phyloP scores from a whole-genome alignment of 108 stramenopile species.

The Schizochytrium sp. region DNA sequence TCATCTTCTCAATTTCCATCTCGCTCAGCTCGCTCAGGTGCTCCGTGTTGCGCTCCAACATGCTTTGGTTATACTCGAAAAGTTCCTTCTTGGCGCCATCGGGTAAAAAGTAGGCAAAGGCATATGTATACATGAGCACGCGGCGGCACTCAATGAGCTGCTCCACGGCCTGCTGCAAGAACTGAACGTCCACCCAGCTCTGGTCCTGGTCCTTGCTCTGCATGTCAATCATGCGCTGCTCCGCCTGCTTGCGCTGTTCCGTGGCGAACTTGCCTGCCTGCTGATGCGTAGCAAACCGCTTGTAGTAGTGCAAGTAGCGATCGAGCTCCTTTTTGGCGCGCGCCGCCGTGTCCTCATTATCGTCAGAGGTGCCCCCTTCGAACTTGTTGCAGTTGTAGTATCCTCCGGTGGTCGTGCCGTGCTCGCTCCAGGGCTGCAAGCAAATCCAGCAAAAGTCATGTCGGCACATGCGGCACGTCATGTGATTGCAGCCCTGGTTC shows the following conservation, averaged over 20 bases:
- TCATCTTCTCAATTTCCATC: slow-evolving; percentile 64
- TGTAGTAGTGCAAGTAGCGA: slow-evolving; percentile 97
- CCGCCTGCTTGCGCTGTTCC: slow-evolving; percentile 70
- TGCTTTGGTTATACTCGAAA: slow-evolving; percentile 96
- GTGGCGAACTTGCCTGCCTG: slow-evolving; percentile 80
- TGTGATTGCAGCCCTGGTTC: slow-evolving; percentile 99
- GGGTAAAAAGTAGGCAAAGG: slow-evolving; percentile 80
- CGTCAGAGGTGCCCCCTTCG: slow-evolving; percentile 26
- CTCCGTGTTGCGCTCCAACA: slow-evolving; percentile 94
- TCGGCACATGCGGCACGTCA: slow-evolving; percentile 63
- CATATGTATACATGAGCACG: slow-evolving; percentile 85
- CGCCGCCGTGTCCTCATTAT: slow-evolving; percentile 51
- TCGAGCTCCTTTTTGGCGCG: slow-evolving; percentile 83
- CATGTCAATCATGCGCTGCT: slow-evolving; percentile 75
- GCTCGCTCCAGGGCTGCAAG: slow-evolving; percentile 81
- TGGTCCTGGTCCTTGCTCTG: slow-evolving; percentile 69
- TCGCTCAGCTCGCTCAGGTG: slow-evolving; percentile 66
- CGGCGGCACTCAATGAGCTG: slow-evolving; percentile 90
- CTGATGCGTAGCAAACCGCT: slow-evolving; percentile 83
- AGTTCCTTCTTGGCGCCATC: slow-evolving; percentile 62
- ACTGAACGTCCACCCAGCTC: slow-evolving; percentile 91
- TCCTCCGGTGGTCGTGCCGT: slow-evolving; percentile 92
- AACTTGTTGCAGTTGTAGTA: slow-evolving; percentile 98
- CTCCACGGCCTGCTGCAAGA: slow-evolving; percentile 87
- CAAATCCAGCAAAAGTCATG: slow-evolving; percentile 99